These are phyloP conservation scores for Ceratobasidium sp. DNA, from an alignment of 1,284 basidiomycete species.

Conservation along the genomic window DNA sequence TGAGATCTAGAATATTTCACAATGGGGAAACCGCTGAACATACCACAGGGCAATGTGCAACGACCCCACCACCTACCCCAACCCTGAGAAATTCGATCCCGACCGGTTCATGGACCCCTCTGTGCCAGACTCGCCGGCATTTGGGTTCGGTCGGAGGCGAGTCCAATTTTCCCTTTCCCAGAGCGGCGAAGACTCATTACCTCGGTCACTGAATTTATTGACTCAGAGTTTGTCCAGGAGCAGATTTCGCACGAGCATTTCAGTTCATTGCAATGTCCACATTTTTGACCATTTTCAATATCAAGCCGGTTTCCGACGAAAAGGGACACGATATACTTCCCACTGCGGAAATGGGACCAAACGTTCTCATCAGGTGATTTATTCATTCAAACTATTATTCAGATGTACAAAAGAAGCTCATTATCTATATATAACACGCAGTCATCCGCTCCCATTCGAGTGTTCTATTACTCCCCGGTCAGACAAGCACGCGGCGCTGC, in stretches of 20 bases:
- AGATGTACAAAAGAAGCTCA: neutral
- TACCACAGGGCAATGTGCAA: conserved; percentile 9
- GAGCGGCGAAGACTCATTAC: no score
- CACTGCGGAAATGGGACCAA: neutral
- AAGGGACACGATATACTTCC: neutral
- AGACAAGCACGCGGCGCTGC: no score
- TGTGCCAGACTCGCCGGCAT: neutral
- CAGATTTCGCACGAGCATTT: conserved; percentile 48
- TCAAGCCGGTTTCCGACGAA: neutral
- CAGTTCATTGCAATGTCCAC: conserved; percentile 46
- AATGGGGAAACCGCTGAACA: no score
- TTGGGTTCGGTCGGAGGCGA: conserved; percentile 25
- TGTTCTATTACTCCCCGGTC: no score
- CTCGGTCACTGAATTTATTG: no score
- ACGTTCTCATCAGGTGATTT: neutral
- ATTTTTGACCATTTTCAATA: conserved; percentile 48
- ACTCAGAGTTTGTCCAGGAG: conserved; percentile 48
- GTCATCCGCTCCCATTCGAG: no score
- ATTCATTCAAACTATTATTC: no score
- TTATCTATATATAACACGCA: no score
- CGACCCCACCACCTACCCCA: neutral
- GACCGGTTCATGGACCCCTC: conserved; percentile 14
- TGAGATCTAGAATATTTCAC: neutral
- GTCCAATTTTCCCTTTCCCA: no score
- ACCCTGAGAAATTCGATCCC: conserved; percentile 24